These are phyloP conservation scores for Colletotrichum salicis DNA, from an alignment of 2,329 filamentous ascomycete genomes.

Conservation along the genomic window DNA sequence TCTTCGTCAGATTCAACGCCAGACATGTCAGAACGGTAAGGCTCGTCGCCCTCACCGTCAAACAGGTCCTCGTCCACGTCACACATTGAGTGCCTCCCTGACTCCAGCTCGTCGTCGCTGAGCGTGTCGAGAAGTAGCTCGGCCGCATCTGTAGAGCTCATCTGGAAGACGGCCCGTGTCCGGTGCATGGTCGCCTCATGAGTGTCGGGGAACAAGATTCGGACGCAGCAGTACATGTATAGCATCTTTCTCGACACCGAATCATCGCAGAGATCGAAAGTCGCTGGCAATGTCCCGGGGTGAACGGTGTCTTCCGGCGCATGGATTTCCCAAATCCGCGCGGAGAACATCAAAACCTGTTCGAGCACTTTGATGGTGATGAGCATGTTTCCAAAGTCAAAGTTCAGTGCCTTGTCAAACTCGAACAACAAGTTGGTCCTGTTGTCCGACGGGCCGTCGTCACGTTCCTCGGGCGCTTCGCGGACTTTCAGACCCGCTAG, in stretches of 20 bases:
- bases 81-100: background rate
- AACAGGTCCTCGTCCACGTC: background rate
- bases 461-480: background rate
- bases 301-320: slow-evolving; percentile 5
- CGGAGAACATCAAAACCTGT: slow-evolving; percentile 3
- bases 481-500: background rate
- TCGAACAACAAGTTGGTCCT: slow-evolving; percentile 4
- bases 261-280: background rate
- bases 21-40: background rate
- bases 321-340: slow-evolving; percentile 1
- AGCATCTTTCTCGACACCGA: slow-evolving; percentile 4
- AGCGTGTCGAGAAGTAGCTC: background rate
- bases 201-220: background rate
- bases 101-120: slow-evolving; percentile 3
- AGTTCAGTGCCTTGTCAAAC: slow-evolving; percentile 4
- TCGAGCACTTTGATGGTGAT: slow-evolving; percentile 8
- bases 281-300: background rate
- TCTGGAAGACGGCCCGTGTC: background rate
- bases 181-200: background rate
- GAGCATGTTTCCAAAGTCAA: background rate
- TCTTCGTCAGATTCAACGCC: background rate
- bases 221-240: background rate
- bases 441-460: background rate
- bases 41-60: background rate
- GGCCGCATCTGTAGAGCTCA: background rate